These are phyloP conservation scores for Glycyrrhiza uralensis DNA, from an alignment of 306 rosid genomes.

Conservation along the genomic window DNA sequence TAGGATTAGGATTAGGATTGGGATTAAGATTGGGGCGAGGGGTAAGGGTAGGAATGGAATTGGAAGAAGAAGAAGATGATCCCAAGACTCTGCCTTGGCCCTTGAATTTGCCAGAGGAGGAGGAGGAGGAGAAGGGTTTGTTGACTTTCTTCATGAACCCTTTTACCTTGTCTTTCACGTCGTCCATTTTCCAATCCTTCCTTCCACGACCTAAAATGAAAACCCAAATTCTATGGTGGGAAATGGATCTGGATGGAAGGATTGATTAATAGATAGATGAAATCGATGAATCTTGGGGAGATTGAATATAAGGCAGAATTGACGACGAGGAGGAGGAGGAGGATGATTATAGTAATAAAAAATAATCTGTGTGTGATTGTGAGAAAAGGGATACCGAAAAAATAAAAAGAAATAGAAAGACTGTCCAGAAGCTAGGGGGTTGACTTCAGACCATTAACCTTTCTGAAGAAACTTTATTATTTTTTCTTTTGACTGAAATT, in stretches of 20 bases:
- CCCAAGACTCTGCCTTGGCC: slow-evolving; percentile 96
- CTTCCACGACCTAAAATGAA: background rate
- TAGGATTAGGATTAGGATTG: slow-evolving; percentile 31
- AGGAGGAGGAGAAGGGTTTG: slow-evolving; percentile 47
- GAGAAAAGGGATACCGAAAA: too few relatives aligned
- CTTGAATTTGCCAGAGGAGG: slow-evolving; percentile 79
- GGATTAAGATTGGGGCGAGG: slow-evolving; percentile 14
- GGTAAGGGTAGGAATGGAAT: slow-evolving; percentile 28
- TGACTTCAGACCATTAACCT: too few relatives aligned
- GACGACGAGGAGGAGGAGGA: too few relatives aligned
- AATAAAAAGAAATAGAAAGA: too few relatives aligned
- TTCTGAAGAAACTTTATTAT: too few relatives aligned
- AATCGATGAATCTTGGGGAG: background rate
- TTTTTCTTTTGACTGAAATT: too few relatives aligned
- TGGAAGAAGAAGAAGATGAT: slow-evolving; percentile 62
- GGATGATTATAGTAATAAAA: too few relatives aligned
- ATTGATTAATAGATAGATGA: background rate
- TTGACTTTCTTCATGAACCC: slow-evolving; percentile 88
- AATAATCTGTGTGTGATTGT: too few relatives aligned
- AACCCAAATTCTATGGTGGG: background rate
- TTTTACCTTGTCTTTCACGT: slow-evolving; percentile 81
- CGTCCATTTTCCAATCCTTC: slow-evolving; percentile 81
- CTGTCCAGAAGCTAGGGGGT: too few relatives aligned
- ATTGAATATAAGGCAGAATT: too few relatives aligned
- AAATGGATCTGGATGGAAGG: background rate